These are phyloP conservation scores for Trifolium fragiferum DNA, from an alignment of 306 rosid species.

Conservation along the genomic window DNA sequence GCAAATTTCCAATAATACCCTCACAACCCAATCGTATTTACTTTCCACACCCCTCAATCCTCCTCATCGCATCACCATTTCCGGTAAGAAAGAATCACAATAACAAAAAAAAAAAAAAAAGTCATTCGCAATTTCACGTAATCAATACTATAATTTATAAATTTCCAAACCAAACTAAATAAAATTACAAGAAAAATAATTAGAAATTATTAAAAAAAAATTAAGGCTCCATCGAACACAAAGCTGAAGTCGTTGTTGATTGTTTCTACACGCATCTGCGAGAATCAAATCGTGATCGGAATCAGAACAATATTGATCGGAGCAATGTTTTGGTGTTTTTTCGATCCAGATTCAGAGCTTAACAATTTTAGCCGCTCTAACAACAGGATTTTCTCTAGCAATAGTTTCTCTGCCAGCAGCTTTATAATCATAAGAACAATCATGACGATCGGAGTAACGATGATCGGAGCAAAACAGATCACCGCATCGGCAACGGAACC, in stretches of 20 bases:
- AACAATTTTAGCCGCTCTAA: conserved; percentile 83
- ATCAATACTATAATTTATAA: conserved; percentile 48
- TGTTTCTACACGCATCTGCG: conserved; percentile 24
- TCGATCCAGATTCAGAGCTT: conserved; percentile 75
- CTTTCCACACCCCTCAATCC: not conserved
- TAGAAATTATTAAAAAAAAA: conserved; percentile 22
- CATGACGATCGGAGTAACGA: conserved; percentile 94
- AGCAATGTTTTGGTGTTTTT: not conserved
- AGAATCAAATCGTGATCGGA: conserved; percentile 30
- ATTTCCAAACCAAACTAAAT: conserved; percentile 50
- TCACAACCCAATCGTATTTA: not conserved
- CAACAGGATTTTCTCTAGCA: conserved; percentile 92
- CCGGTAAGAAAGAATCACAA: not conserved
- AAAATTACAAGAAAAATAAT: conserved; percentile 31
- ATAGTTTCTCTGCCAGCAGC: conserved; percentile 87
- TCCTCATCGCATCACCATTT: not conserved
- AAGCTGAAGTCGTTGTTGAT: conserved; percentile 9
- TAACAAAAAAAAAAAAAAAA: not conserved
- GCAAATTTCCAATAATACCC: conserved; percentile 45
- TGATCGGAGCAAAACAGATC: conserved; percentile 88
- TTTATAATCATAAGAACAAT: conserved; percentile 90
- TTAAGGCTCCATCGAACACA: conserved; percentile 38
- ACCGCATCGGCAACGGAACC: conserved; percentile 94
- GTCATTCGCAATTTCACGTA: conserved; percentile 2
- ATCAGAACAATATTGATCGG: not conserved